Percentiles rank a stretch among this genome's conserved stretches.
Evolutionary conservation across 2,329 filamentous ascomycete genomes (phyloP).

Genomic region (Aspergillus calidoustus): DNA sequence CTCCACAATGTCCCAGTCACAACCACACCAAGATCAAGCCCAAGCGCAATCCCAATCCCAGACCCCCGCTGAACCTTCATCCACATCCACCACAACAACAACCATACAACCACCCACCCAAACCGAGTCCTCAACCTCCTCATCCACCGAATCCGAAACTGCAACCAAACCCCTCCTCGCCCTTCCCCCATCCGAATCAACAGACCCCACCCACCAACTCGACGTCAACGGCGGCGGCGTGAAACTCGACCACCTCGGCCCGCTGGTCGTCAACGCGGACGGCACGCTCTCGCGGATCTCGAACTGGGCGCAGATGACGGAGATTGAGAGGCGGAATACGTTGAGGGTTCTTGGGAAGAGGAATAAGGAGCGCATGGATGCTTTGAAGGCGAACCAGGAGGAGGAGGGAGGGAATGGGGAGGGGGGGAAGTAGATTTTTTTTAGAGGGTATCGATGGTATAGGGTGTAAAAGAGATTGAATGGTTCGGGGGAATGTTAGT

Average conservation of each 20-base stretch:
- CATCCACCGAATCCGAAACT: not conserved
- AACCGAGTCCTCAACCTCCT: not conserved
- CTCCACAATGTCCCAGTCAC: conserved; percentile 28
- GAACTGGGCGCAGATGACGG: conserved; percentile 75
- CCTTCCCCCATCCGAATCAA: conserved; percentile 68
- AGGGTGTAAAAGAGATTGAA: not conserved
- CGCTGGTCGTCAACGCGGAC: conserved; percentile 74
- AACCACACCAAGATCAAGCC: conserved; percentile 11
- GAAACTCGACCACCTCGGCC: conserved; percentile 70
- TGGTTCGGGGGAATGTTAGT: not conserved
- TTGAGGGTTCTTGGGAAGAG: conserved; percentile 69
- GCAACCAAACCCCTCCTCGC: conserved; percentile 62
- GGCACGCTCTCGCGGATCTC: conserved; percentile 71
- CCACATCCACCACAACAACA: not conserved
- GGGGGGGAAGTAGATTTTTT: not conserved
- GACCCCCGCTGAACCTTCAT: not conserved
- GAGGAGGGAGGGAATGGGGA: not conserved
- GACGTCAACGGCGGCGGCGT: conserved; percentile 61
- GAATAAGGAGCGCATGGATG: conserved; percentile 66
- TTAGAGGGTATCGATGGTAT: not conserved
- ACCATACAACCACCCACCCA: conserved; percentile 21
- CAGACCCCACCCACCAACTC: conserved; percentile 79
- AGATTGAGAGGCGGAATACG: conserved; percentile 69
- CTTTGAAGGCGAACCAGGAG: conserved; percentile 49
- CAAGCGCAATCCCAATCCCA: conserved; percentile 16